These are phyloP conservation scores for Penicillium sp. DNA, from an alignment of 2,329 filamentous ascomycete species.

Conservation along the genomic window DNA sequence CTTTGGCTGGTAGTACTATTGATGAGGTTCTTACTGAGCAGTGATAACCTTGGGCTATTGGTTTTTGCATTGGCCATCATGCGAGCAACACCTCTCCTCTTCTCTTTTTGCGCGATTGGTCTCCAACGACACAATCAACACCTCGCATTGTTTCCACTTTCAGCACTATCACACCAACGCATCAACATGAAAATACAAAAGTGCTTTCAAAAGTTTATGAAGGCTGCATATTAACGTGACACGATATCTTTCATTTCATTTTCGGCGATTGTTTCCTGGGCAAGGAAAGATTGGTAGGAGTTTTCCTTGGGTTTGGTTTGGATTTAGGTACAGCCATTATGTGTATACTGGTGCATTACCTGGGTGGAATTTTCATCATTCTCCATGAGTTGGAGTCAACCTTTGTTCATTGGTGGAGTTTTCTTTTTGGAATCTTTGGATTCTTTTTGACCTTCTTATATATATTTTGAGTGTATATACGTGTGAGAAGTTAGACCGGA, in stretches of 20 bases:
- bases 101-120: neutral
- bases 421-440: constrained; percentile 5
- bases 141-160: neutral
- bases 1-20: constrained; percentile 28
- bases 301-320: constrained; percentile 11
- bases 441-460: neutral
- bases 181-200: constrained; percentile 3
- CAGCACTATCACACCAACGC: neutral
- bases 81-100: neutral
- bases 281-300: constrained; percentile 7
- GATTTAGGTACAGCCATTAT: constrained; percentile 4
- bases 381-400: constrained; percentile 13
- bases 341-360: constrained; percentile 21
- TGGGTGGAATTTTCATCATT: constrained; percentile 14
- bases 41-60: constrained; percentile 19
- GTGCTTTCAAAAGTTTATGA: constrained; percentile 8
- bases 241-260: constrained; percentile 14
- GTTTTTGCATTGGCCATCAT: neutral
- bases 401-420: constrained; percentile 18
- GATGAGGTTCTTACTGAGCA: constrained; percentile 31
- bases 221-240: constrained; percentile 19
- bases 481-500: neutral
- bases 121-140: neutral
- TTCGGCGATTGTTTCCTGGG: constrained; percentile 10
- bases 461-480: neutral